A percentile compares a stretch with the other conserved stretches of the same genome.
Evolutionary conservation across 139 green algal genomes (phyloP).

Genomic region (Tetradesmus obliquus): DNA sequence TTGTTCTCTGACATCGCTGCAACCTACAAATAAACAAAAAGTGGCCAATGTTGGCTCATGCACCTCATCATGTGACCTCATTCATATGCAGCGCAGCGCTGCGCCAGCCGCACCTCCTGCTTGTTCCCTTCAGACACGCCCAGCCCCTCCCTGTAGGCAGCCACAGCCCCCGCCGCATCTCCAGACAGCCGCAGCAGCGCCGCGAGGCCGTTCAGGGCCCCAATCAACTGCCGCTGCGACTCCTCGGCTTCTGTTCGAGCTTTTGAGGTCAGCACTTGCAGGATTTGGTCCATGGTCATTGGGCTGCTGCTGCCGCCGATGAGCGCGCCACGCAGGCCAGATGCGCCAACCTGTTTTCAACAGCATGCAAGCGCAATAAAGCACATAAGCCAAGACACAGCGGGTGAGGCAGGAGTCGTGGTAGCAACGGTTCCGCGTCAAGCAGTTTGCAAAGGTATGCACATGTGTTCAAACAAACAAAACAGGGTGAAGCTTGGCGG

Average conservation of each 20-base stretch:
- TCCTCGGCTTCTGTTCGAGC: slow-evolving; percentile 91
- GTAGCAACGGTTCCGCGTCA: neutral
- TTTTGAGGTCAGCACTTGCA: slow-evolving; percentile 74
- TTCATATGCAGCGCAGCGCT: no score
- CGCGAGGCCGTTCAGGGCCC: slow-evolving; percentile 86
- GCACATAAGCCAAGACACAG: neutral
- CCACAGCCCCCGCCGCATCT: slow-evolving; percentile 56
- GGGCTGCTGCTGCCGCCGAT: slow-evolving; percentile 48
- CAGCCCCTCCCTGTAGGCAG: slow-evolving; percentile 79
- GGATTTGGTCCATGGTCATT: slow-evolving; percentile 91
- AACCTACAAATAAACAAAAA: no score
- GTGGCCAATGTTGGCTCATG: no score
- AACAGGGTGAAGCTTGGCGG: no score
- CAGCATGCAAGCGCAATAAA: slow-evolving; percentile 14
- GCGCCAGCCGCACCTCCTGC: slow-evolving; percentile 6
- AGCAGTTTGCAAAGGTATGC: no score
- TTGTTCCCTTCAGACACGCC: slow-evolving; percentile 60
- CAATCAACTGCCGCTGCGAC: slow-evolving; percentile 81
- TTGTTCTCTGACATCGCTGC: no score
- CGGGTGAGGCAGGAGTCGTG: neutral
- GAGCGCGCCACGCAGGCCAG: slow-evolving; percentile 72
- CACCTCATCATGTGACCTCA: no score
- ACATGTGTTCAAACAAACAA: no score
- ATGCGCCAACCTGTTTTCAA: slow-evolving; percentile 68
- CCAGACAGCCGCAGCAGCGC: slow-evolving; percentile 77